Evolutionary conservation across 805 yeast species (phyloP), one percentile per base, ranked within the genome.

Genomic region (Ogataea glucozyma): DNA sequence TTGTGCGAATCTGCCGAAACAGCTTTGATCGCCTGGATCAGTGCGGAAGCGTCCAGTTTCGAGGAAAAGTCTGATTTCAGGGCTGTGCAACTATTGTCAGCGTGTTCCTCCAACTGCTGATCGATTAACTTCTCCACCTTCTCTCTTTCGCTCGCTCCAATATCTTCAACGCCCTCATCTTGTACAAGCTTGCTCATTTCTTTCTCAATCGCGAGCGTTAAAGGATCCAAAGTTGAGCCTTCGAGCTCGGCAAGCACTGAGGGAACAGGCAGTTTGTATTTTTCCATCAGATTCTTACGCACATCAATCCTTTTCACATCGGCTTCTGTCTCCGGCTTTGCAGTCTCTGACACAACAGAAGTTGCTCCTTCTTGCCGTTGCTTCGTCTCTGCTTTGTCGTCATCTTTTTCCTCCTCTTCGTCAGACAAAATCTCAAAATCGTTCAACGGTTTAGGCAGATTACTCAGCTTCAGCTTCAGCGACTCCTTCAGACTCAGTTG

Each of bases 381-480:
- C 24, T 7, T 10, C 10, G 24, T 7, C 22, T 30, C 22, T 13
- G 6, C 31, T 9, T 19, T 31, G 10, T 31, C 24, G 8, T 6
- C 4, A 14, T 39, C 6, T 61, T 27, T 5, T 56, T 40, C 21
- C n/a, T 44, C 46, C 22, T 56, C 64, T 3, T 64, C 70, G 4
- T 64, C 70, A 3, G 62, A 46, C 1, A 60, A 51, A 7, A 75
- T 58, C 43, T 75, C 78, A 47, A 71, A 75, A 38, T 75, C 77
- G 47, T 76, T 74, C 33, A 47, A 26, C 2, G 62, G 60, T 16
- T 43, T 48, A 1, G 59, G 54, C 11, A 54, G 30, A n/a, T 23
- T 24, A 17, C 42, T 39, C 24, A 53, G 23, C 29, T 51, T 45
- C 42, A 44, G 30, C 13, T 14, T 48, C 47, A 35, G 40, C 20